Evolutionary conservation across 352 stramenopile genomes (phyloP), one percentile per base, ranked within the genome.

Genomic region (Aphanomyces stellatus): DNA sequence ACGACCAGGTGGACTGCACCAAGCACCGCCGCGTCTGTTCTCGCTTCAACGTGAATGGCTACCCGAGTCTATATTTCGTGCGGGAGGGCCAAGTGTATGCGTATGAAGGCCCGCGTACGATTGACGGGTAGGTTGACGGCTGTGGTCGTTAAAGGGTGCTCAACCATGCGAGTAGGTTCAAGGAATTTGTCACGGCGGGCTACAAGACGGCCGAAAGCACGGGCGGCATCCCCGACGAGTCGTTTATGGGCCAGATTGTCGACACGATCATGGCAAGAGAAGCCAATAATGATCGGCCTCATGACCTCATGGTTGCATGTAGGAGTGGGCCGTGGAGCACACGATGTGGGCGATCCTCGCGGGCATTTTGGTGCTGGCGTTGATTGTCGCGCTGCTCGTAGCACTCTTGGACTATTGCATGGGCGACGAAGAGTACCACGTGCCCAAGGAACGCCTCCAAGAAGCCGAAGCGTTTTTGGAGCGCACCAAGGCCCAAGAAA

Each of bases 11-110:
- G 31, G 74, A 79, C 49, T 93, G 85, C 70, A 92, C 83, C 8
- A 81, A 85, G 69, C 79, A 93, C 70, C 81, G 85, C 51, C 82
- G 82, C 25, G 77, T 93, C 13, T 93, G 85, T 71, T 91, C 83
- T 62, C 85, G 85, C 64, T 93, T 93, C 51, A 81, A 80, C 10
- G 85, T 93, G 33, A 82, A 80, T 37, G 83, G 83, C 25, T 93
- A 91, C 72, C 85, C 85, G 55, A 79, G 81, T 61, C 76, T 93
- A 30, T 87, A 88, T 64, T 91, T 84, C 72, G 64, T 93, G 40
- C 85, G 85, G 27, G 71, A 90, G 15, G 82, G 82, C 53, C 68
- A 82, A 19, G 75, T 92, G 67, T 92, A 90, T 76, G 79, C 82
- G 67, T 93, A 92, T 73, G 79, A 90, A 72, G 77, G 82, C 40